Base-by-base conservation (phyloP, 1,139 yeast species). In the Debaryomyces singareniensis region DNA sequence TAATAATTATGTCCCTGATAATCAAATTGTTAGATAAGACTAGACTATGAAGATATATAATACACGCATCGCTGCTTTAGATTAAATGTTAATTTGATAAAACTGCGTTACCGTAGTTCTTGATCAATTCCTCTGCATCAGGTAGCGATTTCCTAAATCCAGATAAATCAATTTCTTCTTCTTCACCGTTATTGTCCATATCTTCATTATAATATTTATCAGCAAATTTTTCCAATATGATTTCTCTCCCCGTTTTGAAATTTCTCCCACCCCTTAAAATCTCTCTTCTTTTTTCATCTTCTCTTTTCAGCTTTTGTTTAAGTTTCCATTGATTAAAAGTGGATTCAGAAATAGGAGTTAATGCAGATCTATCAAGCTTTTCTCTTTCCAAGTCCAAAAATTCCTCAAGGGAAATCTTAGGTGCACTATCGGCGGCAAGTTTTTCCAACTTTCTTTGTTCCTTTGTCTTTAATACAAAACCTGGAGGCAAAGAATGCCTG, bases 401-500 rank as follows among this genome's bases (percentile, higher is more conserved):
- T 41, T 93, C 98, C 59, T 93, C 99, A 46, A 93, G 68, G 1
- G 97, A 85, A 48, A 93, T 84, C 64, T 82, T 80, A 32, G 96
- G 96, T 48, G 85, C 87, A 36, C 75, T 69, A 30, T 87, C 96
- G 20, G 78, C 75, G 13, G 95, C 96, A 55, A 81, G 69, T 51
- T 79, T 81, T 58, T 91, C 98, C 49, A 87, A 62, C 51, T 89
- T 75, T 69, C 84, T 81, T 56, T 93, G 96, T 55, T 91, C 98
- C 60, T 87, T 89, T 28, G 98, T 91, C 69, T 91, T 93, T 61
- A 93, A 74, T 32, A 86, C 94, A 57, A 87, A 93, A 2, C 98
- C 99, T 27, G 93, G 87, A 26, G 99, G 99, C 47, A 93, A 70
- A n/a, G 97, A 82, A 59, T 93, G 99, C 57, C 75, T 78, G 65